phyloP scores from a whole-genome alignment of 192 early-diverging fungal species.

The Coemansia sp. region DNA sequence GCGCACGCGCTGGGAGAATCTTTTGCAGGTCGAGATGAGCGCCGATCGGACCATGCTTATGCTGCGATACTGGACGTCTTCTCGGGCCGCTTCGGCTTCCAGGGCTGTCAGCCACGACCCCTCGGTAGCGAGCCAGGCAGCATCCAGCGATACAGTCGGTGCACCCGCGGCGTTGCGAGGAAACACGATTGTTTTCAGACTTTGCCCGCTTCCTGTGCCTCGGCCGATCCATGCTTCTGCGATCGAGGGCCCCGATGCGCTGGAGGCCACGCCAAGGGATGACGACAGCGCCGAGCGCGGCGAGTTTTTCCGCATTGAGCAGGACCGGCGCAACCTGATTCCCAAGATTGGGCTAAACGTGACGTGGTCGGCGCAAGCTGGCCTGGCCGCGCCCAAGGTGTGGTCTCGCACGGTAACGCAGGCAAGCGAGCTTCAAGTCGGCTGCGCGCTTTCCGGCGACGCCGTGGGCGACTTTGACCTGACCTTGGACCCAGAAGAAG shows the following conservation, averaged over 20 bases:
- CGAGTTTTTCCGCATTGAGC: constrained; percentile 39
- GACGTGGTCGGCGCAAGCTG: constrained; percentile 37
- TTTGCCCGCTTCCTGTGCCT: constrained; percentile 31
- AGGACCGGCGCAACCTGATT: constrained; percentile 37
- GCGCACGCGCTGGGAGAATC: constrained; percentile 44
- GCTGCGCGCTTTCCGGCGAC: neutral
- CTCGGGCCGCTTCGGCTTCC: constrained; percentile 16
- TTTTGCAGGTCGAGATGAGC: constrained; percentile 41
- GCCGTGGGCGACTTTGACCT: constrained; percentile 8
- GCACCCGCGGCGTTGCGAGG: neutral
- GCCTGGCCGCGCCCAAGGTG: constrained; percentile 13
- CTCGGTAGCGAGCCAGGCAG: constrained; percentile 2
- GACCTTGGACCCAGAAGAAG: constrained; percentile 19
- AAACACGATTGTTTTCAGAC: constrained; percentile 31
- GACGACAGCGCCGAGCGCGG: constrained; percentile 1
- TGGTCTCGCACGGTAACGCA: constrained; percentile 42
- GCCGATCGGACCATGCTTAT: constrained; percentile 25
- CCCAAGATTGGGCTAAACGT: constrained; percentile 39
- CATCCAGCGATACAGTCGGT: neutral
- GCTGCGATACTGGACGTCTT: constrained; percentile 45
- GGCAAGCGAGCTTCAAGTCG: constrained; percentile 5
- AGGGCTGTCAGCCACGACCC: constrained; percentile 1
- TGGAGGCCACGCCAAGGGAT: constrained; percentile 11
- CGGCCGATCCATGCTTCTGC: constrained; percentile 48
- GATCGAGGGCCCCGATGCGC: constrained; percentile 15